Evolutionary conservation across 2,329 filamentous ascomycete species (phyloP).

Genomic region (Exophiala sideris): DNA sequence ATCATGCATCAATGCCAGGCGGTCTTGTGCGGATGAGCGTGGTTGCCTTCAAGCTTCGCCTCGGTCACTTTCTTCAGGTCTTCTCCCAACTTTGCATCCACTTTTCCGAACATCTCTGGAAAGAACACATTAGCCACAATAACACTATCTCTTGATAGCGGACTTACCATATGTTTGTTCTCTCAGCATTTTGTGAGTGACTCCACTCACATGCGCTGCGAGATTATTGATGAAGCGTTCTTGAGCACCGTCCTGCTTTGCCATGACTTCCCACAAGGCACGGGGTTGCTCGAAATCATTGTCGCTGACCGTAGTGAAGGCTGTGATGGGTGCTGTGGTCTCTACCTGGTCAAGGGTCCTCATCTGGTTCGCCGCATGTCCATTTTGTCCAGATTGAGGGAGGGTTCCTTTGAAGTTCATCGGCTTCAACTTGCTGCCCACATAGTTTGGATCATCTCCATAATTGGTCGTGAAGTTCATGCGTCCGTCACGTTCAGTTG

Average conservation of each 20-base stretch:
- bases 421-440: constrained; percentile 31
- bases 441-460: constrained; percentile 58
- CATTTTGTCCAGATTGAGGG: constrained; percentile 32
- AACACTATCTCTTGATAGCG: neutral
- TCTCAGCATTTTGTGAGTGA: neutral
- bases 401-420: constrained; percentile 1
- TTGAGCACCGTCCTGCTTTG: constrained; percentile 53
- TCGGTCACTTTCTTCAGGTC: neutral
- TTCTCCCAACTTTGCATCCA: neutral
- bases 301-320: constrained; percentile 42
- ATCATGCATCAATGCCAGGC: constrained; percentile 1
- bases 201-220: constrained; percentile 33
- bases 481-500: constrained; percentile 47
- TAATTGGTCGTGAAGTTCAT: constrained; percentile 51
- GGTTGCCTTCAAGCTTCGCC: neutral
- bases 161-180: neutral
- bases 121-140: neutral
- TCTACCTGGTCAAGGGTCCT: neutral
- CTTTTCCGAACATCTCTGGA: constrained; percentile 1
- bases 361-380: neutral
- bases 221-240: constrained; percentile 61
- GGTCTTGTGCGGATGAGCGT: neutral
- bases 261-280: constrained; percentile 41
- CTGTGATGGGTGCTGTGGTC: neutral
- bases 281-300: constrained; percentile 46